Evolutionary conservation across 495 filamentous ascomycete genomes (phyloP).

Genomic region (Neurospora sp.): DNA sequence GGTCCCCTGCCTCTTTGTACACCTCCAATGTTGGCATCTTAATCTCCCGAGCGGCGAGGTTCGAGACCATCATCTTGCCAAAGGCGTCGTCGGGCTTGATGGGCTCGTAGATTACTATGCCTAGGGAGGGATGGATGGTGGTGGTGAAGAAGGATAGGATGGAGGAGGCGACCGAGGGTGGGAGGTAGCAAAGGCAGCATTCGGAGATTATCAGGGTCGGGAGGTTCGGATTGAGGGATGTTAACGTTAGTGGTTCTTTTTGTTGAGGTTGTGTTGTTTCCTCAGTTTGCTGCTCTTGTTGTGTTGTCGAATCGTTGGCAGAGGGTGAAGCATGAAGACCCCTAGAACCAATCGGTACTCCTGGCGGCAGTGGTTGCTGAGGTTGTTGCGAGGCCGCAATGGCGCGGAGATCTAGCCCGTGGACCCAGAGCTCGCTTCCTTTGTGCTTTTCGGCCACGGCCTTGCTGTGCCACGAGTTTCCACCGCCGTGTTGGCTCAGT

Average conservation of each 20-base stretch:
- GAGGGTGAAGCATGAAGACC: background rate
- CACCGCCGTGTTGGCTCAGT: background rate
- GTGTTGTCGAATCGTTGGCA: background rate
- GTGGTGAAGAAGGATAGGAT: constrained; percentile 60
- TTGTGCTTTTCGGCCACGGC: background rate
- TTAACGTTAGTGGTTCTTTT: constrained; percentile 8
- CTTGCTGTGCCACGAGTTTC: constrained; percentile 12
- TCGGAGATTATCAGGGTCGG: constrained; percentile 86
- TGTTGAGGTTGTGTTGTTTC: background rate
- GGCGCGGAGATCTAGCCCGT: constrained; percentile 70
- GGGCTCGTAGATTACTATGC: constrained; percentile 79
- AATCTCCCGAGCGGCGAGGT: constrained; percentile 77
- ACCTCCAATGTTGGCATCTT: constrained; percentile 68
- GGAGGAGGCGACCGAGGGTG: constrained; percentile 45
- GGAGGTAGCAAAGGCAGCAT: constrained; percentile 87
- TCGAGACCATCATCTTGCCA: constrained; percentile 80
- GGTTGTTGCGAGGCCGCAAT: constrained; percentile 27
- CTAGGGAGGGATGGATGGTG: constrained; percentile 41
- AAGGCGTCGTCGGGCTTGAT: constrained; percentile 76
- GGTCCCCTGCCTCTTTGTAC: constrained; percentile 55
- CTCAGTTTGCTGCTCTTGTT: background rate
- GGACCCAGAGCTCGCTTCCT: constrained; percentile 52
- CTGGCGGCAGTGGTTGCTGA: background rate
- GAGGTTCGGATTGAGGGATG: constrained; percentile 30
- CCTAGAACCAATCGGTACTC: background rate